These are phyloP conservation scores for Coemansia sp. DNA, from an alignment of 192 early-diverging fungal species.

Conservation along the genomic window DNA sequence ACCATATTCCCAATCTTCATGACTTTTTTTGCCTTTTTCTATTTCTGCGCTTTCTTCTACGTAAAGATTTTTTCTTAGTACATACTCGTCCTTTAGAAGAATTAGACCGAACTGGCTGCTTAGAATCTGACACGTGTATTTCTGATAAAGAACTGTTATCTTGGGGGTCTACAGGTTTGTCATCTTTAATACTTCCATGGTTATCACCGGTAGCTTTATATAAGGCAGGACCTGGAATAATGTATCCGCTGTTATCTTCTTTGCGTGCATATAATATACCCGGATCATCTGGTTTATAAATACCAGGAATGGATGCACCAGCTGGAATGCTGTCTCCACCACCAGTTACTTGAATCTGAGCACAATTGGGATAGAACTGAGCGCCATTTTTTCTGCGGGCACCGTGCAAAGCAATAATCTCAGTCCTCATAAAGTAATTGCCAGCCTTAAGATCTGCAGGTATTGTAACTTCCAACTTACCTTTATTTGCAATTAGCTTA, in stretches of 20 bases:
- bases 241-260: background rate
- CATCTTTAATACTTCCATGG: background rate
- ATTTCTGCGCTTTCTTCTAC: background rate
- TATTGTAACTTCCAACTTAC: conserved; percentile 25
- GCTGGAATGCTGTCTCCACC: conserved; percentile 11
- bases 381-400: conserved; percentile 8
- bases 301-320: conserved; percentile 28
- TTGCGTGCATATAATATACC: conserved; percentile 21
- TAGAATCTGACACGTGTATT: background rate
- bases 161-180: background rate
- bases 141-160: background rate
- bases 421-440: conserved; percentile 20
- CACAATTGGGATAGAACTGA: conserved; percentile 33
- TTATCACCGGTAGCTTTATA: background rate
- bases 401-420: conserved; percentile 27
- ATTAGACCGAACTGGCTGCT: background rate
- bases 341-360: conserved; percentile 17
- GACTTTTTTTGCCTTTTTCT: background rate
- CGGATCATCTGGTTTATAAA: conserved; percentile 11
- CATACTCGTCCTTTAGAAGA: background rate
- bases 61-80: background rate
- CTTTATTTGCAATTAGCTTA: conserved; percentile 24
- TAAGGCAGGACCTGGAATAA: conserved; percentile 11
- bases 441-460: conserved; percentile 25
- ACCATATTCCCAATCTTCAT: no score